phyloP scores from a whole-genome alignment of 1,284 basidiomycete species.

The Amylostereum areolatum region DNA sequence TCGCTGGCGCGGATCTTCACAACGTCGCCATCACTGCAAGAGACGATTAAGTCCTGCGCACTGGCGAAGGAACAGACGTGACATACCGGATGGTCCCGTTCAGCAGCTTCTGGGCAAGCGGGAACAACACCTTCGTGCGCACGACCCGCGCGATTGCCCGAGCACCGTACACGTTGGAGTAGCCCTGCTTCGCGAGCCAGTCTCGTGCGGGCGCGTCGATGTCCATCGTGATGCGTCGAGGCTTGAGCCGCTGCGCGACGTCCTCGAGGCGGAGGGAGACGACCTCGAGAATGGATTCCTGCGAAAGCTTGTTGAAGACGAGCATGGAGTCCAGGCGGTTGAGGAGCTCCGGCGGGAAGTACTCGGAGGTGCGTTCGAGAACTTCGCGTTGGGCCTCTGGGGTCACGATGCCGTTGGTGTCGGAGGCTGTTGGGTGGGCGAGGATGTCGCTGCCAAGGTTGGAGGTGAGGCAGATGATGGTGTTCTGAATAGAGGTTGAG shows the following conservation, averaged over 20 bases:
- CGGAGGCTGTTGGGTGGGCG: slow-evolving; percentile 61
- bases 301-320: slow-evolving; percentile 87
- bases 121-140: slow-evolving; percentile 71
- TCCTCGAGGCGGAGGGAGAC: slow-evolving; percentile 74
- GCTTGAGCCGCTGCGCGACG: slow-evolving; percentile 60
- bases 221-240: slow-evolving; percentile 67
- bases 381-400: slow-evolving; percentile 61
- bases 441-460: slow-evolving; percentile 61
- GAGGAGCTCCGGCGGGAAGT: slow-evolving; percentile 88
- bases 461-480: slow-evolving; percentile 62
- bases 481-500: slow-evolving; percentile 45
- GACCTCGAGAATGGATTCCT: slow-evolving; percentile 67
- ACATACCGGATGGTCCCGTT: slow-evolving; percentile 68
- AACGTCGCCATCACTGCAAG: slow-evolving; percentile 52
- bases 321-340: slow-evolving; percentile 86
- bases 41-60: background rate
- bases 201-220: slow-evolving; percentile 58
- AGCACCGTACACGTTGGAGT: slow-evolving; percentile 84
- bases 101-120: slow-evolving; percentile 71
- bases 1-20: slow-evolving; percentile 47
- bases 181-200: slow-evolving; percentile 79
- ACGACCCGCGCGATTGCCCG: slow-evolving; percentile 81
- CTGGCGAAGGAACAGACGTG: too few relatives aligned
- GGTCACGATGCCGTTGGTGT: slow-evolving; percentile 63
- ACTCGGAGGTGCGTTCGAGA: slow-evolving; percentile 67